phyloP scores from a whole-genome alignment of 176 grass and related monocot genomes.

The barley (Hordeum vulgare) region DNA sequence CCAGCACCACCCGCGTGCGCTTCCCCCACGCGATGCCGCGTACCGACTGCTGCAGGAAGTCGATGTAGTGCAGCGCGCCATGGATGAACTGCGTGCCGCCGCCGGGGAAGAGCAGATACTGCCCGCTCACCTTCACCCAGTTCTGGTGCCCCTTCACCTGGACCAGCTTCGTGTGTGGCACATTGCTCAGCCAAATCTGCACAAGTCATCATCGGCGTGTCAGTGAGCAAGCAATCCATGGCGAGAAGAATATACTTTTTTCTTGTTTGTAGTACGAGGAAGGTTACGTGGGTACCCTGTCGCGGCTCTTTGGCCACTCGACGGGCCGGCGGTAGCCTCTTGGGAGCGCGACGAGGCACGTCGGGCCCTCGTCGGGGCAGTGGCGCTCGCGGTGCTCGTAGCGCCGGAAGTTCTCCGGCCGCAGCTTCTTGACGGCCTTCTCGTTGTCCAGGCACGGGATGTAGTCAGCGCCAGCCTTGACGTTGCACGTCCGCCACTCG shows the following conservation, averaged over 20 bases:
- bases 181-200: constrained; percentile 89
- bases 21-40: constrained; percentile 78
- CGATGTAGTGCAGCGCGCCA: constrained; percentile 96
- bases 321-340: constrained; percentile 56
- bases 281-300: constrained; percentile 44
- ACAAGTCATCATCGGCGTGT: background rate
- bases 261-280: background rate
- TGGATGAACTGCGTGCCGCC: constrained; percentile 99
- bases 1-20: constrained; percentile 65
- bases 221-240: background rate
- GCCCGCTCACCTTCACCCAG: constrained; percentile 93
- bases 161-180: constrained; percentile 90
- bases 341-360: constrained; percentile 66
- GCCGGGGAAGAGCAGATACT: constrained; percentile 84
- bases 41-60: constrained; percentile 84
- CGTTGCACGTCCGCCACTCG: constrained; percentile 71
- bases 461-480: constrained; percentile 64
- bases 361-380: constrained; percentile 79
- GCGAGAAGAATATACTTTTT: background rate
- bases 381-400: constrained; percentile 86
- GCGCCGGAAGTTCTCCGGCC: constrained; percentile 67
- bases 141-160: constrained; percentile 97
- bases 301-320: constrained; percentile 84
- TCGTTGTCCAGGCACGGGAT: constrained; percentile 94
- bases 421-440: constrained; percentile 84